Conservation (phyloP, 2,329 filamentous ascomycete species). For the Furcasterigmium sp. region DNA sequence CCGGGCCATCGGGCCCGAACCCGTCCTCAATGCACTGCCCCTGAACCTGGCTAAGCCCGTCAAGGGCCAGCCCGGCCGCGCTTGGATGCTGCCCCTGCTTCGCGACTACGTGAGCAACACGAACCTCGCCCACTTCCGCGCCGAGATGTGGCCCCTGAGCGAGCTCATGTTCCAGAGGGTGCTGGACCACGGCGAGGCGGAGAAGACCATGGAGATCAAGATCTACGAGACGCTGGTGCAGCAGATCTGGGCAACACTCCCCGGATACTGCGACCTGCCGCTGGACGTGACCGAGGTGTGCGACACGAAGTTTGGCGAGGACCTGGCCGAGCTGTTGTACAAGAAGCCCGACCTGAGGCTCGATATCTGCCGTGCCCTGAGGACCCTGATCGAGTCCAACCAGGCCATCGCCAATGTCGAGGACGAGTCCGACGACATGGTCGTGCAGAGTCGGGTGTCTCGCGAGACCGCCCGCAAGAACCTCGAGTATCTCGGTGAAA, state of each 20-base stretch:
- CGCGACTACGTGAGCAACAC: slow-evolving; percentile 89
- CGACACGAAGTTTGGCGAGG: slow-evolving; percentile 83
- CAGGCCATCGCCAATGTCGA: slow-evolving; percentile 71
- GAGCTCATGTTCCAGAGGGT: slow-evolving; percentile 86
- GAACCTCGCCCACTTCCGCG: slow-evolving; percentile 75
- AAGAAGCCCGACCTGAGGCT: slow-evolving; percentile 82
- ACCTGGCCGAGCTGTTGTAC: slow-evolving; percentile 87
- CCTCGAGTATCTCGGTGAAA: slow-evolving; percentile 69
- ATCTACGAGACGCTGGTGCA: slow-evolving; percentile 96
- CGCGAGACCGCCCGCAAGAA: slow-evolving; percentile 74
- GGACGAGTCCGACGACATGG: slow-evolving; percentile 59
- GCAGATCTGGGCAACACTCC: slow-evolving; percentile 90
- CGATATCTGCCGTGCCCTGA: slow-evolving; percentile 81
- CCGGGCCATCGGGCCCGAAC: slow-evolving; percentile 82
- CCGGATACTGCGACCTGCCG: slow-evolving; percentile 91
- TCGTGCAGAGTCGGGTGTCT: slow-evolving; percentile 73
- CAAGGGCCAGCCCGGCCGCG: slow-evolving; percentile 74
- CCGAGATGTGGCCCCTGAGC: slow-evolving; percentile 83
- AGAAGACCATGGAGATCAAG: slow-evolving; percentile 95
- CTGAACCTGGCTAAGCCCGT: slow-evolving; percentile 77
- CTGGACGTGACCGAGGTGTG: slow-evolving; percentile 73
- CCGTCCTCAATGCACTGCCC: slow-evolving; percentile 75
- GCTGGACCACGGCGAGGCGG: slow-evolving; percentile 71
- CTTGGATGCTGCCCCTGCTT: slow-evolving; percentile 91
- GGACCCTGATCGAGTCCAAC: slow-evolving; percentile 87